phyloP scores from a whole-genome alignment of 768 basidiomycete genomes.

The Leucocoprinus birnbaumii region DNA sequence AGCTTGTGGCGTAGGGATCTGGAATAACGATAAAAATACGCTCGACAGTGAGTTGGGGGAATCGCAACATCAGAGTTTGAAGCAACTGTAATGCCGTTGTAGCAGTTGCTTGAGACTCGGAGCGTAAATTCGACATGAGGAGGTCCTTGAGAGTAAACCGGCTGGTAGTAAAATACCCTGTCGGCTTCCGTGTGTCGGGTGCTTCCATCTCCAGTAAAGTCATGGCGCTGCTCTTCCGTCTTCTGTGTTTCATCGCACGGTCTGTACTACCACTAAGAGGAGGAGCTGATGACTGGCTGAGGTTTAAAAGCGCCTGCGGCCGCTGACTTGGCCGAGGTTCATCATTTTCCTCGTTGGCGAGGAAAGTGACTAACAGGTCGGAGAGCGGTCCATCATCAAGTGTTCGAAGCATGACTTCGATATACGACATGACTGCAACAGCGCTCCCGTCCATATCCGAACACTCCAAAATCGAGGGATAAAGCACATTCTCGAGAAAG shows the following conservation, averaged over 20 bases:
- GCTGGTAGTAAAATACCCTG: slow-evolving; percentile 84
- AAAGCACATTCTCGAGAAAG: slow-evolving; percentile 91
- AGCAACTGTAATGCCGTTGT: slow-evolving; percentile 82
- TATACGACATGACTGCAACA: slow-evolving; percentile 93
- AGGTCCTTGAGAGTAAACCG: slow-evolving; percentile 93
- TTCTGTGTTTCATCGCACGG: slow-evolving; percentile 44
- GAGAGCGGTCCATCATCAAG: slow-evolving; percentile 66
- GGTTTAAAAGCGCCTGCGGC: slow-evolving; percentile 41
- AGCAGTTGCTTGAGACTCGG: slow-evolving; percentile 58
- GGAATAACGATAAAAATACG: slow-evolving; percentile 68
- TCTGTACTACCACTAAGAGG: slow-evolving; percentile 27
- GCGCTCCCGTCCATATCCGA: slow-evolving; percentile 93
- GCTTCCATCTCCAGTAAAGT: slow-evolving; percentile 84
- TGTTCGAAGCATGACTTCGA: slow-evolving; percentile 83
- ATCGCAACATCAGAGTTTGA: slow-evolving; percentile 67
- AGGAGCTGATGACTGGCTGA: slow-evolving; percentile 34
- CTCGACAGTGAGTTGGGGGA: slow-evolving; percentile 62
- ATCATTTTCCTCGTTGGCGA: slow-evolving; percentile 83
- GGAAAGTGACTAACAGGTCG: slow-evolving; percentile 71
- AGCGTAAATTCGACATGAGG: slow-evolving; percentile 74
- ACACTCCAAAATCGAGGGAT: slow-evolving; percentile 91
- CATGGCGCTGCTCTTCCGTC: slow-evolving; percentile 88
- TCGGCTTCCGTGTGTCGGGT: slow-evolving; percentile 63
- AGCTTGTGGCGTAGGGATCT: slow-evolving; percentile 73
- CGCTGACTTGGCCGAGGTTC: slow-evolving; percentile 45